Base-by-base conservation (phyloP, 2,329 filamentous ascomycete species). In the Neonectria coccinea region DNA sequence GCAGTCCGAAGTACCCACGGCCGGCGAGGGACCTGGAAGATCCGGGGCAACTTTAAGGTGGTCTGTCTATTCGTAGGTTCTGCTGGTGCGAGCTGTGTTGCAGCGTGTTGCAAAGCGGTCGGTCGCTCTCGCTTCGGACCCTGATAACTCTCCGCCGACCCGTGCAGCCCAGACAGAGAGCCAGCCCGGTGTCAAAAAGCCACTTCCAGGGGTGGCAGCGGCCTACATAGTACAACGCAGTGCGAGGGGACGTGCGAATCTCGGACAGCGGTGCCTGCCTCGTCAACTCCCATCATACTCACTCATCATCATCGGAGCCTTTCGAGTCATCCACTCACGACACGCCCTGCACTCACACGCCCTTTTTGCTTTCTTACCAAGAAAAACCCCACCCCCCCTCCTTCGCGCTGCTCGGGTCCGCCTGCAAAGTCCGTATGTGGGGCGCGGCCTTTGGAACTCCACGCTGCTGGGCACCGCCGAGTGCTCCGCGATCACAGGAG, bases 351-450 rank as follows among this genome's bases (percentile, higher is more conserved):
- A 54, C 18, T n/a, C 27, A 14, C 61, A 20, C 50, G n/a, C 39
- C 56, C 62, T 42, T 25, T 39, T 25, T 22, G 20, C 22, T 22
- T 25, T 33, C 27, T 41, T 29, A 33, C 65, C 62, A 60, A 62
- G 20, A 41, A 45, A 45, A 54, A 25, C 25, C 59, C 58, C 72
- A 48, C 68, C 66, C 67, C 64, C 57, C 45, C 53, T 48, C 42
- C 67, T 67, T 68, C 65, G 70, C 67, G 69, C 71, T 73, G 67
- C 71, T 75, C 75, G 75, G 75, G 74, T 67, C 73, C 73, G 74
- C 72, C 69, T 70, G 67, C 74, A 77, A 77, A 78, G 67, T 77
- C 76, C 76, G 76, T 62, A 47, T 44, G 59, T 56, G 59, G 59
- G 51, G 54, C 70, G 54, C 56, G 44, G 41, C 7, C 70, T 67